phyloP scores from a whole-genome alignment of 306 rosid species.

The Corylus heterophylla region DNA sequence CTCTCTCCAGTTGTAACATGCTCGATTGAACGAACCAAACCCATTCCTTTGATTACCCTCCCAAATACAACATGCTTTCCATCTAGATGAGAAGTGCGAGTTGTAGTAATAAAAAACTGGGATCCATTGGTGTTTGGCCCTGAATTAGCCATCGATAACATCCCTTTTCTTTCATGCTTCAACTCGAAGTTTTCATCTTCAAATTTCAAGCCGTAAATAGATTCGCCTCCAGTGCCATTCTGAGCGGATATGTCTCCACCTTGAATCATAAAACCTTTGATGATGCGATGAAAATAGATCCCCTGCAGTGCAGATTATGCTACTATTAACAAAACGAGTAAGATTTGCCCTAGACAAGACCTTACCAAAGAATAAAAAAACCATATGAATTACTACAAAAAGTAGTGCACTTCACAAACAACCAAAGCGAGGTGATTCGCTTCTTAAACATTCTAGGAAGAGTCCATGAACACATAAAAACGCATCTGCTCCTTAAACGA shows the following conservation, averaged over 20 bases:
- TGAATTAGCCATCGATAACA: constrained; percentile 64
- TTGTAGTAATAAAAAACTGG: constrained; percentile 61
- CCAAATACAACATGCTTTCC: constrained; percentile 83
- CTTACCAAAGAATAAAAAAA: neutral
- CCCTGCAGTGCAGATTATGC: constrained; percentile 32
- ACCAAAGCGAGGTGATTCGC: neutral
- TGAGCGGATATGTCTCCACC: constrained; percentile 74
- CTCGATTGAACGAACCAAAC: constrained; percentile 64
- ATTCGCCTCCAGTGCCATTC: constrained; percentile 75
- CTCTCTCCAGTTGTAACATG: constrained; percentile 41
- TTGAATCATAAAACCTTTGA: constrained; percentile 81
- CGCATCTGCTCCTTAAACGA: neutral
- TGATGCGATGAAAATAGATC: constrained; percentile 60
- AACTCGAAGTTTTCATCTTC: constrained; percentile 72
- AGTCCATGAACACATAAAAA: neutral
- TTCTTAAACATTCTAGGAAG: neutral
- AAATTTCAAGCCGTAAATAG: constrained; percentile 63
- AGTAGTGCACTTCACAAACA: neutral
- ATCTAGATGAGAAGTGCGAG: constrained; percentile 64
- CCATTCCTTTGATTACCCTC: constrained; percentile 70
- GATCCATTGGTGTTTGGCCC: constrained; percentile 71
- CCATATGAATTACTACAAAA: neutral
- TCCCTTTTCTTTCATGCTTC: constrained; percentile 79
- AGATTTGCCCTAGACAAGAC: neutral
- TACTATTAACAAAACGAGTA: neutral